Evolutionary conservation across 257 asterid genomes (phyloP).

Genomic region (Petunia secreta): DNA sequence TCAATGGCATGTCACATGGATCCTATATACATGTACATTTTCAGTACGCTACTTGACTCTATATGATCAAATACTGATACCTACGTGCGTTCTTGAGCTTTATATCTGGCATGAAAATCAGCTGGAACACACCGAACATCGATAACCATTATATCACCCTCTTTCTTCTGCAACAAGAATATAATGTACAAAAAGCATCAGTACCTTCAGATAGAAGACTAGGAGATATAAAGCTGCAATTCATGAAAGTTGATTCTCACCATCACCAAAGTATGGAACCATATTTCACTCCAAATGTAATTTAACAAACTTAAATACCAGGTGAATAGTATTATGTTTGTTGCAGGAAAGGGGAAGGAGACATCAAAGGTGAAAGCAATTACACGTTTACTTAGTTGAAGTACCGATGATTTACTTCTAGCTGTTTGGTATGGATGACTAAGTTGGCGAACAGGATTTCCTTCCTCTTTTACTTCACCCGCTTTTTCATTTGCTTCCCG

Average conservation of each 20-base stretch:
- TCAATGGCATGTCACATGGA: constrained; percentile 18
- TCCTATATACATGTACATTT: not conserved
- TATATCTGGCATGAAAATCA: constrained; percentile 88
- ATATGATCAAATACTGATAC: constrained; percentile 50
- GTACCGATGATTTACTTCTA: constrained; percentile 17
- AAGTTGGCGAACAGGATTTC: not conserved
- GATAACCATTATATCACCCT: constrained; percentile 73
- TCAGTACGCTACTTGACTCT: not conserved
- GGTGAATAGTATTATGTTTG: not conserved
- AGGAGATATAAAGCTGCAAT: not conserved
- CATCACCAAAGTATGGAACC: not conserved
- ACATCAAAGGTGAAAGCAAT: not conserved
- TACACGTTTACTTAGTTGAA: constrained; percentile 9
- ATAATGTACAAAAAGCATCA: constrained; percentile 26
- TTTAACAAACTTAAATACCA: not conserved
- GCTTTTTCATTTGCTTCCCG: not conserved
- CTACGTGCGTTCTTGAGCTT: constrained; percentile 95
- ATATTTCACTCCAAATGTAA: no score
- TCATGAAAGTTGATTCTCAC: not conserved
- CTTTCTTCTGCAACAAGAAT: constrained; percentile 68
- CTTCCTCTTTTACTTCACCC: not conserved
- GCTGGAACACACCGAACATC: constrained; percentile 82
- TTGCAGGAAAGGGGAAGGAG: not conserved
- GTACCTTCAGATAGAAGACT: constrained; percentile 16
- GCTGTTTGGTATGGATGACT: not conserved